These are phyloP conservation scores for Casaregolazyma lundiana DNA, from an alignment of 1,139 yeast genomes.

Conservation along the genomic window DNA sequence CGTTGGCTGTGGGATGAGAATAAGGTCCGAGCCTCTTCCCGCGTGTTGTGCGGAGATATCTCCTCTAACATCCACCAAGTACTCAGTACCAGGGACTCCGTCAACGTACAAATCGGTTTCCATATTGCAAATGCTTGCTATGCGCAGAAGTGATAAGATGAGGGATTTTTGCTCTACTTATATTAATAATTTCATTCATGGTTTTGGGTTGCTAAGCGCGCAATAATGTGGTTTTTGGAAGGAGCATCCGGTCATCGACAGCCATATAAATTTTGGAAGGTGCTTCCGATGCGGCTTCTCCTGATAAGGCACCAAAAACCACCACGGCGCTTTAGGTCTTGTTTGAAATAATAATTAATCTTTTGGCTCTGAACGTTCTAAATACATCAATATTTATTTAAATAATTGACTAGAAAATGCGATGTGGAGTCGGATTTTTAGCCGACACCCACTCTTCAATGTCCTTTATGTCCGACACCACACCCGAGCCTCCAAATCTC, in stretches of 20 bases:
- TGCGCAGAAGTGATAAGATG: too few relatives aligned
- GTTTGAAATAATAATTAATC: too few relatives aligned
- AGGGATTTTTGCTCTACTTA: too few relatives aligned
- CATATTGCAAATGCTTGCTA: too few relatives aligned
- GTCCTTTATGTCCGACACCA: constrained; percentile 20
- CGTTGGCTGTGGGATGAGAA: constrained; percentile 43
- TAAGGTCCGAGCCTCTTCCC: constrained; percentile 33
- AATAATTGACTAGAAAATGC: background rate
- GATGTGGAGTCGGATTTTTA: background rate
- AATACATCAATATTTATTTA: too few relatives aligned
- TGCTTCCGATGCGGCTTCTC: background rate
- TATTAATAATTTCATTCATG: background rate
- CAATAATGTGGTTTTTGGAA: background rate
- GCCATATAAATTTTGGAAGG: background rate
- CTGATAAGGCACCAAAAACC: background rate
- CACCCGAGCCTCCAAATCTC: constrained; percentile 22
- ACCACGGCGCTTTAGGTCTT: background rate
- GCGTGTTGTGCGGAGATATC: constrained; percentile 19
- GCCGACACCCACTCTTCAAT: constrained; percentile 17
- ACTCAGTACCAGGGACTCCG: constrained; percentile 47
- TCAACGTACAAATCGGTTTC: constrained; percentile 20
- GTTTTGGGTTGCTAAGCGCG: background rate
- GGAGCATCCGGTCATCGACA: background rate
- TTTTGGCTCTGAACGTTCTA: too few relatives aligned
- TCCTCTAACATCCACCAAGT: constrained; percentile 47